These are phyloP conservation scores for Suillus hirtellus DNA, from an alignment of 768 basidiomycete species.

Conservation along the genomic window DNA sequence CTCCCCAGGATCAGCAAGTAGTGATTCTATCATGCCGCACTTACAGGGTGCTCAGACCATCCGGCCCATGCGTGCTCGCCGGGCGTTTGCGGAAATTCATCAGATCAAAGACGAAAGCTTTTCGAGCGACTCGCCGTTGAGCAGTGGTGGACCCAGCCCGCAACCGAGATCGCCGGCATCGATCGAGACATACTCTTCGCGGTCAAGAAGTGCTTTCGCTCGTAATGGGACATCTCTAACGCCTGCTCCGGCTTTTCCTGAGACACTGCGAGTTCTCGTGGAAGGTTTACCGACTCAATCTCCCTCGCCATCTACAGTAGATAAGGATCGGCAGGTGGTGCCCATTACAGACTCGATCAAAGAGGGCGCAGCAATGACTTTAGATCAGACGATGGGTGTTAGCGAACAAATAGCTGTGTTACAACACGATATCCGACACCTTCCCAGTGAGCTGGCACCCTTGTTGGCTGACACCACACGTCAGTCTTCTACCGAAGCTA, in stretches of 20 bases:
- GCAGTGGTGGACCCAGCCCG: background rate
- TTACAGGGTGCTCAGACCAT: constrained; percentile 26
- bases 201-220: constrained; percentile 24
- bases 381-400: constrained; percentile 35
- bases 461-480: constrained; percentile 13
- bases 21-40: constrained; percentile 20
- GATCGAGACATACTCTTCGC: constrained; percentile 17
- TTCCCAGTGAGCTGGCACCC: constrained; percentile 28
- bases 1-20: constrained; percentile 17
- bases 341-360: constrained; percentile 36
- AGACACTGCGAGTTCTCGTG: constrained; percentile 6
- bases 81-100: constrained; percentile 27
- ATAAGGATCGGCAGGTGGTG: constrained; percentile 22
- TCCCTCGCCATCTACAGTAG: constrained; percentile 12
- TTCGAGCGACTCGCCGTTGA: constrained; percentile 5
- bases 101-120: constrained; percentile 19
- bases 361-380: constrained; percentile 36
- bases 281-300: constrained; percentile 22
- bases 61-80: constrained; percentile 14
- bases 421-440: constrained; percentile 29
- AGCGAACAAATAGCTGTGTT: constrained; percentile 36
- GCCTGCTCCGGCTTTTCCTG: background rate
- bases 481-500: background rate
- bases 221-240: constrained; percentile 1
- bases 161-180: constrained; percentile 2